These are phyloP conservation scores for Candida easanensis DNA, from an alignment of 805 yeast genomes.

Conservation along the genomic window DNA sequence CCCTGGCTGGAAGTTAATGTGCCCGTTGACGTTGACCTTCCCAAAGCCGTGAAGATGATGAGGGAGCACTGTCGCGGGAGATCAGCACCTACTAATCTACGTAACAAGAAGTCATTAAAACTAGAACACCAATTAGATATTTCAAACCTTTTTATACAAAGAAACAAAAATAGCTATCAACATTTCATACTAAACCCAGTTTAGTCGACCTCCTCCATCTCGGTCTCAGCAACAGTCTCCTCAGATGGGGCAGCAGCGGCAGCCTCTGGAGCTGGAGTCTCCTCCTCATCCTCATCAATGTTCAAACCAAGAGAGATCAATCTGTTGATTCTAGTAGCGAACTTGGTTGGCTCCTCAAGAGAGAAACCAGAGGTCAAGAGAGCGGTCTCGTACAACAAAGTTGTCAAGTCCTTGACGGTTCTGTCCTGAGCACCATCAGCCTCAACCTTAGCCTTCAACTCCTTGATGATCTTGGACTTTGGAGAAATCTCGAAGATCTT, in stretches of 20 bases:
- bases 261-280: conserved; percentile 67
- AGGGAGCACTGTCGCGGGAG: too few species aligned
- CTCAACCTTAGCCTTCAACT: conserved; percentile 94
- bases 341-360: conserved; percentile 96
- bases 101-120: too few species aligned
- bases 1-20: too few species aligned
- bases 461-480: conserved; percentile 90
- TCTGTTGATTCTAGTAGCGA: conserved; percentile 97
- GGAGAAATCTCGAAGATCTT: conserved; percentile 99
- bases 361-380: conserved; percentile 98
- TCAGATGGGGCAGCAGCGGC: conserved; percentile 41
- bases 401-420: conserved; percentile 96
- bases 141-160: background rate
- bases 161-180: background rate
- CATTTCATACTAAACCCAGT: conserved; percentile 1
- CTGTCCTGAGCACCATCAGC: conserved; percentile 97
- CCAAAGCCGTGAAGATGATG: too few species aligned
- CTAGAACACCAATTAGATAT: too few species aligned
- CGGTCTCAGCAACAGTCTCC: conserved; percentile 85
- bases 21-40: too few species aligned
- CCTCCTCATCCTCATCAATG: conserved; percentile 85
- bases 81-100: too few species aligned
- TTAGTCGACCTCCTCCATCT: conserved; percentile 99
- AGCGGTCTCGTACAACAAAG: conserved; percentile 96
- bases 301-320: conserved; percentile 96